Conservation (phyloP, 2,329 filamentous ascomycete species). For the Cadophora malorum region DNA sequence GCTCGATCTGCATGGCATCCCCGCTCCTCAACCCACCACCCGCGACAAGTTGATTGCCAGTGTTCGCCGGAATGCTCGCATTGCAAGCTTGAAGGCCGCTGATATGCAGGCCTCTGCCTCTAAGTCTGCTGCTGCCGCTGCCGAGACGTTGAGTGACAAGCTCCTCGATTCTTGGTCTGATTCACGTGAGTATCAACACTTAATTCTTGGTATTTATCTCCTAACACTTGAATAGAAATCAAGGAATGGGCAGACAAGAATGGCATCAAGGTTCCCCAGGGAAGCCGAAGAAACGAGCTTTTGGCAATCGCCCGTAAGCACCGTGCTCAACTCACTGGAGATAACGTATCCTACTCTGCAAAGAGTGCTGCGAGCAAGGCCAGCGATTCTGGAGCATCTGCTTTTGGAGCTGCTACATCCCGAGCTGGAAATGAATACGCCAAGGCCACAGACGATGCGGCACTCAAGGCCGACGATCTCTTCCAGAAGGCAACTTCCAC, state of each 20-base stretch:
- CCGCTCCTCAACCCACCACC: constrained; percentile 80
- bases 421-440: constrained; percentile 79
- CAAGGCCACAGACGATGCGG: constrained; percentile 73
- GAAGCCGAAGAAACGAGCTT: constrained; percentile 85
- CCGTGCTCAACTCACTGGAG: constrained; percentile 73
- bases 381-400: constrained; percentile 64
- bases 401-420: constrained; percentile 74
- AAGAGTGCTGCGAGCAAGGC: constrained; percentile 76
- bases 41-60: constrained; percentile 89
- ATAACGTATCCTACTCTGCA: constrained; percentile 62
- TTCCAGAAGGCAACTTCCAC: constrained; percentile 66
- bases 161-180: constrained; percentile 92
- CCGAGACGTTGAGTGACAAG: constrained; percentile 78
- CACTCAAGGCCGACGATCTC: constrained; percentile 66
- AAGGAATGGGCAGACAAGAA: constrained; percentile 96
- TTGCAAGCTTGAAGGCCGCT: constrained; percentile 74
- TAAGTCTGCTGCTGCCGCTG: constrained; percentile 71
- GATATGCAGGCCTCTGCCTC: constrained; percentile 65
- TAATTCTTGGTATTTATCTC: not conserved
- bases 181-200: constrained; percentile 50
- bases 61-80: constrained; percentile 87
- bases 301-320: constrained; percentile 89
- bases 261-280: constrained; percentile 86
- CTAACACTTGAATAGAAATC: constrained; percentile 58
- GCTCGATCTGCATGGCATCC: constrained; percentile 87